Conservation (phyloP, 164 flowering plant genomes). For the Malania oleifera region DNA sequence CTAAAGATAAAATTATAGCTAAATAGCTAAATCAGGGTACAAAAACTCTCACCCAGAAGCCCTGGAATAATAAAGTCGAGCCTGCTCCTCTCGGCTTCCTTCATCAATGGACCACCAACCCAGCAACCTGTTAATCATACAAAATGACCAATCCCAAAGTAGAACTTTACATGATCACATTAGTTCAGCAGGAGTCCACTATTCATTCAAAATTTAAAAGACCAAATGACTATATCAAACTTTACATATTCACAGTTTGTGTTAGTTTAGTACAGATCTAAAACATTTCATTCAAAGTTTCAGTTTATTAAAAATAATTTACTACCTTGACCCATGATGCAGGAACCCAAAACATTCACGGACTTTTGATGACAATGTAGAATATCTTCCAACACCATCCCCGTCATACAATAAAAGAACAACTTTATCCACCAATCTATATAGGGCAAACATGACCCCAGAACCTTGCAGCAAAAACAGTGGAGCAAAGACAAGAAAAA, state of each 20-base stretch:
- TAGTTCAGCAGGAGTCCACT: no score
- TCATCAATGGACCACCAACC: conserved; percentile 99
- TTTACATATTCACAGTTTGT: no score
- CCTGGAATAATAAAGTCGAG: conserved; percentile 52
- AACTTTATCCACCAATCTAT: conserved; percentile 69
- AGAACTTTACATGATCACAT: no score
- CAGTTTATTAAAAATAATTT: neutral
- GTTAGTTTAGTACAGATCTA: no score
- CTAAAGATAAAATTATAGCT: neutral
- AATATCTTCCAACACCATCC: conserved; percentile 44
- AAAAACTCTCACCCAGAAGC: conserved; percentile 51
- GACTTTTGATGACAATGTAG: conserved; percentile 38
- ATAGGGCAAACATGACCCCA: conserved; percentile 62
- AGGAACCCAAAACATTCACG: conserved; percentile 64
- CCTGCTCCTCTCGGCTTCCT: conserved; percentile 84
- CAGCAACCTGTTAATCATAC: conserved; percentile 53
- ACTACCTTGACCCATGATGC: conserved; percentile 88
- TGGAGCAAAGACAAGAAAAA: conserved; percentile 61
- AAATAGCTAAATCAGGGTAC: neutral
- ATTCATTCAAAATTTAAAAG: no score
- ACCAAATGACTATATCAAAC: no score
- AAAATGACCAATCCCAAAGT: conserved; percentile 1
- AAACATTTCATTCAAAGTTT: neutral
- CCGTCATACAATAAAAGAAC: conserved; percentile 44
- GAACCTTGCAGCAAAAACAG: conserved; percentile 73